Conservation (phyloP, 805 yeast genomes). For the Candida takata region DNA sequence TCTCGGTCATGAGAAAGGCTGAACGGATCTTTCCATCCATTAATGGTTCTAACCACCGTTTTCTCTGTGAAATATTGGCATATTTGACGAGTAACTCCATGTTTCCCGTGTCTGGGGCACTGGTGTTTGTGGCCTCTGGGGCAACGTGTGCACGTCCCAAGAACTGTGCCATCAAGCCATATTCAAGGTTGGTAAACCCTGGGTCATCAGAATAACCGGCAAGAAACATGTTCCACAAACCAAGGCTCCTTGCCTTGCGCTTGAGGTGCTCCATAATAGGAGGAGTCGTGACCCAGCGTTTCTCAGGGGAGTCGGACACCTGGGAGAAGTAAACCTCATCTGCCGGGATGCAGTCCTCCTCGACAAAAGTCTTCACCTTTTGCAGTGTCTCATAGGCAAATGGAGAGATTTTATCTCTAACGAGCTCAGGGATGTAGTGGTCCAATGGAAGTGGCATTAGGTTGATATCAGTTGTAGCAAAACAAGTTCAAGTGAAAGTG, state of each 20-base stretch:
- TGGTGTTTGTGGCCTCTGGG: constrained; percentile 53
- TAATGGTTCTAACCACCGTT: constrained; percentile 45
- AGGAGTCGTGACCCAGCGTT: constrained; percentile 44
- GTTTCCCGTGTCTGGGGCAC: constrained; percentile 63
- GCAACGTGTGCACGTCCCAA: constrained; percentile 49
- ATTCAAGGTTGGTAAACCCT: constrained; percentile 54
- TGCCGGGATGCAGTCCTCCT: constrained; percentile 50
- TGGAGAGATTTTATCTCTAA: constrained; percentile 27
- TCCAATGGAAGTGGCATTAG: constrained; percentile 12
- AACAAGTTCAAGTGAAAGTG: too few relatives aligned
- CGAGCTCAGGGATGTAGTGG: constrained; percentile 29
- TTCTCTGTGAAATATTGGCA: constrained; percentile 36
- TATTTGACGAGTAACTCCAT: constrained; percentile 35
- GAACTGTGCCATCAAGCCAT: constrained; percentile 58
- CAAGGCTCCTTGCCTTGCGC: constrained; percentile 42
- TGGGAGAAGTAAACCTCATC: constrained; percentile 38
- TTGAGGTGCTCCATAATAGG: constrained; percentile 44
- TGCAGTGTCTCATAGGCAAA: constrained; percentile 28
- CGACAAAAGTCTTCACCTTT: constrained; percentile 43
- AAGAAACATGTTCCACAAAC: constrained; percentile 54
- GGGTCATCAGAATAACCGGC: constrained; percentile 41
- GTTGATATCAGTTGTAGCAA: too few relatives aligned
- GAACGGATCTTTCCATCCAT: constrained; percentile 49
- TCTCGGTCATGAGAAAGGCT: constrained; percentile 62
- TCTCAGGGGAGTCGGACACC: constrained; percentile 30